Percentiles rank a stretch among this genome's conserved stretches.
phyloP scores from a whole-genome alignment of 2,329 filamentous ascomycete species.

The Mycosphaerella arachidis region DNA sequence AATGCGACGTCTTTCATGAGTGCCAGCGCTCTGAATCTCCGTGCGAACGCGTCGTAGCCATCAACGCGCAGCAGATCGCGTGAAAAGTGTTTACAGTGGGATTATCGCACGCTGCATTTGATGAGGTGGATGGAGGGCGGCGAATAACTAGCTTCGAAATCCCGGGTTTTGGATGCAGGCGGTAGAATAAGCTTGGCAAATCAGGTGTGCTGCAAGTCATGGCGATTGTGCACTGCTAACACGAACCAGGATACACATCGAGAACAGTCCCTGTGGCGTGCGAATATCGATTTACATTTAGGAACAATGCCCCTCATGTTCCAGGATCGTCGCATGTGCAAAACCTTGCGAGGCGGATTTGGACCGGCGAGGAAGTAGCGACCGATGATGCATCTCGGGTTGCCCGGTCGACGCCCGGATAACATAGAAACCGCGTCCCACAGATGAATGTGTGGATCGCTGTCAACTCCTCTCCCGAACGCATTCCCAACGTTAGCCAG shows the following conservation, averaged over 20 bases:
- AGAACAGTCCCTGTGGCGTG: not conserved
- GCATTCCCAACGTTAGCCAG: constrained; percentile 3
- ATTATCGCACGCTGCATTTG: not conserved
- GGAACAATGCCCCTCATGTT: not conserved
- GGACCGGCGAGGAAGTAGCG: not conserved
- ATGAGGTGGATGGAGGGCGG: not conserved
- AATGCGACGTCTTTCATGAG: not conserved
- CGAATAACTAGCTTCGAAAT: not conserved
- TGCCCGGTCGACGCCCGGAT: not conserved
- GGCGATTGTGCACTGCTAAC: not conserved
- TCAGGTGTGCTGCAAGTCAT: not conserved
- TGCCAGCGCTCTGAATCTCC: not conserved
- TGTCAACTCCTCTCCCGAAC: not conserved
- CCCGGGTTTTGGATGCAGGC: not conserved
- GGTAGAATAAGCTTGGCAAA: not conserved
- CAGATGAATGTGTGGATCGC: not conserved
- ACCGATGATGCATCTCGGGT: not conserved
- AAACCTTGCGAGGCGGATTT: not conserved
- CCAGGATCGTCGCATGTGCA: constrained; percentile 1
- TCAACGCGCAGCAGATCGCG: not conserved
- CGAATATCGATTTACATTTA: not conserved
- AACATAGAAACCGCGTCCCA: not conserved
- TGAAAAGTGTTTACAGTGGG: not conserved
- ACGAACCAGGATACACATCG: not conserved
- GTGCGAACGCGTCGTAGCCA: not conserved